Conservation (phyloP, 257 asterid species). For the Solanum clarkiae region DNA sequence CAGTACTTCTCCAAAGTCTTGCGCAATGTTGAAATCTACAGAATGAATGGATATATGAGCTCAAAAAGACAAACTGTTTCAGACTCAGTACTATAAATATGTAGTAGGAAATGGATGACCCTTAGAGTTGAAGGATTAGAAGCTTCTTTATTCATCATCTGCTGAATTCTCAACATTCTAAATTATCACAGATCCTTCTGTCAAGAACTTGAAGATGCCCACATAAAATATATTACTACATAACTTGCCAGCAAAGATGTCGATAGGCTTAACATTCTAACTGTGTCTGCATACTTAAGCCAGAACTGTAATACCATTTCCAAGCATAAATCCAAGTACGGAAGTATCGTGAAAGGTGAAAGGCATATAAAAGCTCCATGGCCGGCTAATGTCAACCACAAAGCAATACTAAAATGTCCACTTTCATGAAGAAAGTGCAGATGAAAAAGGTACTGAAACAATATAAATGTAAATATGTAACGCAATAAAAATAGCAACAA, state of each 20-base stretch:
- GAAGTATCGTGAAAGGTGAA: background rate
- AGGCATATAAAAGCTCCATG: background rate
- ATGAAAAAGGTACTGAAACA: background rate
- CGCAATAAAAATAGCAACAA: background rate
- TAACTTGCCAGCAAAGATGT: background rate
- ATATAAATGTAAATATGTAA: background rate
- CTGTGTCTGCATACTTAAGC: background rate
- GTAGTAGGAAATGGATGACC: background rate
- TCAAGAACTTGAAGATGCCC: background rate
- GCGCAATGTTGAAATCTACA: conserved; percentile 53
- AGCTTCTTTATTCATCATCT: background rate
- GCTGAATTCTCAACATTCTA: background rate
- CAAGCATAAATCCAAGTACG: background rate
- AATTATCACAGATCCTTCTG: background rate
- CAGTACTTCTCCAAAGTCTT: conserved; percentile 50
- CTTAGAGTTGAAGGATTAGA: background rate
- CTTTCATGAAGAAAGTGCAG: background rate
- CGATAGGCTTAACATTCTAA: background rate
- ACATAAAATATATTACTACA: background rate
- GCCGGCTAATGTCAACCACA: background rate
- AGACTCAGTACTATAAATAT: background rate
- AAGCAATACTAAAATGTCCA: background rate
- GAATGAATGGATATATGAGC: background rate
- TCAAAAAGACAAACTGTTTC: background rate
- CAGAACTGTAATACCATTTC: background rate